These are phyloP conservation scores for Chaetomiaceae sp. DNA, from an alignment of 2,329 filamentous ascomycete genomes.

Conservation along the genomic window DNA sequence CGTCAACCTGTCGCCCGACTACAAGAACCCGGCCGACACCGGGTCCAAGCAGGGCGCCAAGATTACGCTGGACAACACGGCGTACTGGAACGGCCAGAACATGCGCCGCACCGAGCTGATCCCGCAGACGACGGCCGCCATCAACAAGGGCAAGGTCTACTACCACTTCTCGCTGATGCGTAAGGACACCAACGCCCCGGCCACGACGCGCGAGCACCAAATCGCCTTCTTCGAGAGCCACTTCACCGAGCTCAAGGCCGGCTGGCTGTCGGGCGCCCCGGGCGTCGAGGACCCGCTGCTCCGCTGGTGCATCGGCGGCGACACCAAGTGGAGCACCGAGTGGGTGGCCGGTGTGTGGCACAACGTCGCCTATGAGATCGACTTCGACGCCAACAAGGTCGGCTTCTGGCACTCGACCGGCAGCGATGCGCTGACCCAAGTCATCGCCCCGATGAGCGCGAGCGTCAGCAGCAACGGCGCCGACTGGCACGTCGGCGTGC, in stretches of 20 bases:
- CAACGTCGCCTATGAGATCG: conserved; percentile 69
- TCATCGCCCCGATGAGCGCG: conserved; percentile 54
- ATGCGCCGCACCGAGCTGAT: conserved; percentile 74
- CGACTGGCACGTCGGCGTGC: conserved; percentile 69
- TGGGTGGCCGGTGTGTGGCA: conserved; percentile 65
- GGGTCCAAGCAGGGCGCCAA: conserved; percentile 60
- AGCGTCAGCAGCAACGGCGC: conserved; percentile 61
- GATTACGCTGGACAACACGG: conserved; percentile 58
- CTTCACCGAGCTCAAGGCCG: conserved; percentile 71
- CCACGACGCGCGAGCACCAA: conserved; percentile 62
- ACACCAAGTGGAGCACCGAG: conserved; percentile 57
- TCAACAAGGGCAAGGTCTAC: conserved; percentile 61
- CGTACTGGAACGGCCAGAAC: conserved; percentile 66
- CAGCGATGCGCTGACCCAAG: conserved; percentile 49
- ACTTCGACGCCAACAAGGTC: conserved; percentile 59
- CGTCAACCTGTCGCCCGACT: conserved; percentile 54
- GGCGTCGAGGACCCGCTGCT: conserved; percentile 48
- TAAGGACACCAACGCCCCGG: conserved; percentile 54
- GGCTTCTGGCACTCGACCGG: conserved; percentile 68
- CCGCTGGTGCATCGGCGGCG: conserved; percentile 59
- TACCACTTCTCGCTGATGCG: conserved; percentile 69
- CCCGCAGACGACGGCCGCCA: conserved; percentile 61
- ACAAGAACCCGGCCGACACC: conserved; percentile 62
- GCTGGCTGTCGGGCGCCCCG: conserved; percentile 48
- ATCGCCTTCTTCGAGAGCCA: conserved; percentile 60